Evolutionary conservation across 306 rosid species (phyloP).

Genomic region (Castanospermum australe): DNA sequence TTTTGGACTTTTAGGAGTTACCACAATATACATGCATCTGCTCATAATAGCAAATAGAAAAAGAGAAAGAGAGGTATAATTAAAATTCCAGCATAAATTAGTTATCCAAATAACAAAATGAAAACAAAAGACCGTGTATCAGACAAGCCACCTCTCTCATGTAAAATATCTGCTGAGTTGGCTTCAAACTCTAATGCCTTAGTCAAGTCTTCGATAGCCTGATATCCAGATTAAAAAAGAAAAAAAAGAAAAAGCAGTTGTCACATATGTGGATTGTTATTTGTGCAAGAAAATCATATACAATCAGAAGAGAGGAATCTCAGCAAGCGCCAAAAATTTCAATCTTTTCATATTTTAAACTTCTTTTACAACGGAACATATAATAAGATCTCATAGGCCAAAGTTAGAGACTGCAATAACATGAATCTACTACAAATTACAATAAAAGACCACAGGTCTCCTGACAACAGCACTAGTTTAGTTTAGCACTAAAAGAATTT

Average conservation of each 20-base stretch:
- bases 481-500: conserved; percentile 5
- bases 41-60: neutral
- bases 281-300: conserved; percentile 28
- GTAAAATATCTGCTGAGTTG: conserved; percentile 78
- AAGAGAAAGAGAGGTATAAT: neutral
- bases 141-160: conserved; percentile 78
- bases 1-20: conserved; percentile 19
- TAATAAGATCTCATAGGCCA: neutral
- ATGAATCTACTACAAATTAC: neutral
- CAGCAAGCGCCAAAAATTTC: neutral
- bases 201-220: conserved; percentile 87
- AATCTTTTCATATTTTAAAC: neutral
- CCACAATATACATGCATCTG: conserved; percentile 1
- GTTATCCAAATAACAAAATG: conserved; percentile 3
- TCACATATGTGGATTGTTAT: neutral
- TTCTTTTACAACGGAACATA: neutral
- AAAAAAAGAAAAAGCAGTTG: neutral
- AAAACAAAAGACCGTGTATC: neutral
- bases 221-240: conserved; percentile 21
- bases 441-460: neutral
- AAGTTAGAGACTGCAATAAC: neutral
- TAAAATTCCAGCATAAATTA: conserved; percentile 18
- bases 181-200: conserved; percentile 84
- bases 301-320: neutral
- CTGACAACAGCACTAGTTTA: neutral